Percentiles rank a stretch among this genome's conserved stretches.
These are phyloP conservation scores for Chaetomium strumarium DNA, from an alignment of 2,329 filamentous ascomycete genomes.

Conservation along the genomic window DNA sequence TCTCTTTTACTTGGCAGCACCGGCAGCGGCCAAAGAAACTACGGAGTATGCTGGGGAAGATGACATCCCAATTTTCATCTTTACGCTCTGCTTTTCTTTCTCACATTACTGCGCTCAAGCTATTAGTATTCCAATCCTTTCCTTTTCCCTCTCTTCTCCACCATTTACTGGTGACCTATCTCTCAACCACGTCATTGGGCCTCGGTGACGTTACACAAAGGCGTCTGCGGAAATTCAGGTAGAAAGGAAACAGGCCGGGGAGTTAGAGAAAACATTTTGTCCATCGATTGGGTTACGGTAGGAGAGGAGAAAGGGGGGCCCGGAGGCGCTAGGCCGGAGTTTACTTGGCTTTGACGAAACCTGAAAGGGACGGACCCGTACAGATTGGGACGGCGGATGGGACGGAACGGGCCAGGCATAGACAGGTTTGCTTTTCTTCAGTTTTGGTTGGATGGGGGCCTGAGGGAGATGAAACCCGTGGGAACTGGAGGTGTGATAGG, in stretches of 20 bases:
- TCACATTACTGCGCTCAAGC: too few relatives aligned
- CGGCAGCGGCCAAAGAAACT: too few relatives aligned
- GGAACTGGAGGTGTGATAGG: neutral
- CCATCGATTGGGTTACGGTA: neutral
- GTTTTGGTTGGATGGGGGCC: too few relatives aligned
- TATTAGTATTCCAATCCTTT: neutral
- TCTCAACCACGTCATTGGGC: too few relatives aligned
- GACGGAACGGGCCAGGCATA: neutral
- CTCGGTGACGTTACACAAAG: neutral
- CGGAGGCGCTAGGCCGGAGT: neutral
- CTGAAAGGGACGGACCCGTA: too few relatives aligned
- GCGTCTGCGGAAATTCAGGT: neutral
- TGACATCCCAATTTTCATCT: too few relatives aligned
- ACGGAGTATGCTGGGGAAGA: too few relatives aligned
- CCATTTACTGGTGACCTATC: too few relatives aligned
- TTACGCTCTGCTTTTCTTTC: too few relatives aligned
- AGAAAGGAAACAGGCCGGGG: neutral
- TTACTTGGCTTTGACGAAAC: neutral
- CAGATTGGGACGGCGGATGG: too few relatives aligned
- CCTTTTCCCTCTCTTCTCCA: too few relatives aligned
- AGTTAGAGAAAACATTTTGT: neutral
- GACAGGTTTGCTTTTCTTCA: neutral
- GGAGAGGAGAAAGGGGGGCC: neutral
- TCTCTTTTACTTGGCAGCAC: too few relatives aligned
- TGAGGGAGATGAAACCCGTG: neutral